Evolutionary conservation across 768 basidiomycete genomes (phyloP), one percentile per base, ranked within the genome.

Genomic region (Lactifluus piperatus): DNA sequence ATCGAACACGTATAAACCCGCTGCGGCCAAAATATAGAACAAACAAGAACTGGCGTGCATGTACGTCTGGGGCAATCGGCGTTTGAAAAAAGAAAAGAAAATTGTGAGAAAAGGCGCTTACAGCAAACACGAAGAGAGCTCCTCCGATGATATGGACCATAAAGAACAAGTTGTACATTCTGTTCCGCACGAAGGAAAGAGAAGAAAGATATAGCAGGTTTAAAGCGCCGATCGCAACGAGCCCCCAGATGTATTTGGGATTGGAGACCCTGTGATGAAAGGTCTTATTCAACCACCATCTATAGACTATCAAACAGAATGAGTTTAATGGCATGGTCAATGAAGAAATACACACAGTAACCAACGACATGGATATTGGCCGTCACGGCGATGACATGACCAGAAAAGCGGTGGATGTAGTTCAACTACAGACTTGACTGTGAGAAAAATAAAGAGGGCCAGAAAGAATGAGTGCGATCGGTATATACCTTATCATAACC

Each of bases 351-450:
- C 72, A 60, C 54, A 74, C 79, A 64, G 65, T 72, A 81, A 5
- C 74, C 72, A 20, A 77, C 0, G 24, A 68, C 70, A 53, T 81
- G 79, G 1, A 79, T 59, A 27, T 79, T 74, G 5, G 73, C 69
- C 10, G 74, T 68, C 24, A 79, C 27, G 22, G 76, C 71, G 27
- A 79, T 49, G 56, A 79, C 58, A 5, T 71, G 58, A 14, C 83
- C 82, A 1, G 73, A 69, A 67, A 76, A 78, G n/a, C 81, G 79
- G 66, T 84, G 82, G 26, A 83, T 67, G 66, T 72, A 80, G 67
- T 81, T 81, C 57, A 80, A 66, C 75, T 81, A 44, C 20, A 62
- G 47, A 60, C 34, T 59, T 47, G 64, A 58, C 16, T 29, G n/a
- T 37, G n/a, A 43, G 18, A 13, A 14, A 49, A 26, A 46, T 48